Base-by-base conservation (phyloP, 345 rosid genomes). In the Nasturtium officinale region DNA sequence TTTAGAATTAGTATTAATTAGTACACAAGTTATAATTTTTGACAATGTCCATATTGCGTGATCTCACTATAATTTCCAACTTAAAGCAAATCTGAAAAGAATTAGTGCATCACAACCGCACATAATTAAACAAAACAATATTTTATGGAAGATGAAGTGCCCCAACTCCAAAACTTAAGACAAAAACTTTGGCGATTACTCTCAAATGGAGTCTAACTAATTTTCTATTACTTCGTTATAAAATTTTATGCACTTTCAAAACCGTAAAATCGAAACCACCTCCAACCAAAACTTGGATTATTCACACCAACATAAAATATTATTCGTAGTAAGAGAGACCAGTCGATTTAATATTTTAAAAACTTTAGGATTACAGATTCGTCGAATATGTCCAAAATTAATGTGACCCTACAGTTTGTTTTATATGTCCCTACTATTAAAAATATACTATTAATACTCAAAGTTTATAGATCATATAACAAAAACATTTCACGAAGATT, bases 321-420 rank as follows among this genome's bases (percentile, higher is more conserved):
- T 30, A 1, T 9, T 46, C 1, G 16, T 12, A 29, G 6, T 17
- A 10, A 7, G 23, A 61, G 52, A 18, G 13, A 29, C 13, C 16
- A 35, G 12, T 48, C 33, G 28, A 65, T 46, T 9, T 46, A 17
- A 11, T 32, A 54, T 57, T 58, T 23, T 20, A 1, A 38, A 23
- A 74, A 9, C 5, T 16, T 29, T 12, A 35, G 61, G 56, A 37
- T 12, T 33, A 30, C 29, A 59, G 53, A 75, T 75, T 75, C 73
- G 46, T 59, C 55, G 69, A 67, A 75, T 42, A 60, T 75, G 68
- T 38, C 37, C 54, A 9, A 9, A 40, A 40, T 38, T 10, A 48
- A 38, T 18, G 28, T 26, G 66, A n/a, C 62, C 77, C 76, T 53
- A 15, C 32, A 43, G 12, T 12, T 17, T 16, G 6, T 48, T 5